Evolutionary conservation across 2,329 filamentous ascomycete genomes (phyloP).

Genomic region (Juglanconis sp.): DNA sequence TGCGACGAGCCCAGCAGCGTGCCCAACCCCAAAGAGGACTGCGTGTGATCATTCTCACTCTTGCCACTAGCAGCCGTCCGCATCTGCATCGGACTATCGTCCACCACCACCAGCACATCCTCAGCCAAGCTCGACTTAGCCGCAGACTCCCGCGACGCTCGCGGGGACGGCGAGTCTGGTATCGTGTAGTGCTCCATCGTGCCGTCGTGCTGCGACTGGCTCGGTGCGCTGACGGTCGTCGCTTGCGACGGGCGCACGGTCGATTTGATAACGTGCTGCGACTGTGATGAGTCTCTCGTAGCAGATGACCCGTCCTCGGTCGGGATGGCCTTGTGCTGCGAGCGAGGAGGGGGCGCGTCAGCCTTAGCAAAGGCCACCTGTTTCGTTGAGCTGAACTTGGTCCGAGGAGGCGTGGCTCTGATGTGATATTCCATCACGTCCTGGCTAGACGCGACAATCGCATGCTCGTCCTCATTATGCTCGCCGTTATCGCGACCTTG

Average conservation of each 20-base stretch:
- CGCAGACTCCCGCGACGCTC: background rate
- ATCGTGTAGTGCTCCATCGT: background rate
- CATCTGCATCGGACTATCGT: constrained; percentile 22
- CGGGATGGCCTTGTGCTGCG: constrained; percentile 3
- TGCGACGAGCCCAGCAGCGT: constrained; percentile 42
- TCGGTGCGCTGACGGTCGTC: constrained; percentile 38
- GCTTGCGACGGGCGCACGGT: constrained; percentile 40
- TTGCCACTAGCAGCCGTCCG: constrained; percentile 1
- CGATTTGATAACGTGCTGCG: background rate
- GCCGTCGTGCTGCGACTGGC: constrained; percentile 21
- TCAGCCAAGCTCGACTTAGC: constrained; percentile 13
- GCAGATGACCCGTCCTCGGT: constrained; percentile 4
- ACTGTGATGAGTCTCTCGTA: background rate
- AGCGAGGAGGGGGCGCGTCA: background rate
- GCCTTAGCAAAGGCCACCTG: constrained; percentile 9
- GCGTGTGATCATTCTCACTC: background rate
- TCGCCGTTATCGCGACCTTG: background rate
- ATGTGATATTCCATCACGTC: background rate
- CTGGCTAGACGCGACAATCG: constrained; percentile 1
- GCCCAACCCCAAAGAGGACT: constrained; percentile 23
- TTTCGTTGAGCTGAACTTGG: background rate
- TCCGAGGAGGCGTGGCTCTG: background rate
- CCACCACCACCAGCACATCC: constrained; percentile 16
- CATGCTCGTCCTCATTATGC: background rate
- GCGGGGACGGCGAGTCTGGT: background rate